Evolutionary conservation across 352 stramenopile genomes (phyloP).

Genomic region (Pseudoperonospora humuli): DNA sequence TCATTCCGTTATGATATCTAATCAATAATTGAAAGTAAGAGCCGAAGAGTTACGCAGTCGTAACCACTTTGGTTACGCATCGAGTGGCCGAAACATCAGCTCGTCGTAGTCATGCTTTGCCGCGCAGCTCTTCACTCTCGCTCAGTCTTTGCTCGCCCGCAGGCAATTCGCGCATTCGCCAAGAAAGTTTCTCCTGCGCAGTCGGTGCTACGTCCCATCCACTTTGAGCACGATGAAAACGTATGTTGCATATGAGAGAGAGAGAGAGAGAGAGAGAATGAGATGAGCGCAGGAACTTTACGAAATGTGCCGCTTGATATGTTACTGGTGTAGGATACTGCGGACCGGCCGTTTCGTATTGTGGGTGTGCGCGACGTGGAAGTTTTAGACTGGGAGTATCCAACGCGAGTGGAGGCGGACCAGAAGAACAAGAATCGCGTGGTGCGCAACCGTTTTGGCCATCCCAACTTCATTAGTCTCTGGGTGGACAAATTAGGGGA

Average conservation of each 20-base stretch:
- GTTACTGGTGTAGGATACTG: slow-evolving; percentile 24
- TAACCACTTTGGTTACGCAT: neutral
- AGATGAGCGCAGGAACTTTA: slow-evolving; percentile 1
- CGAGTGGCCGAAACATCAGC: too few relatives aligned
- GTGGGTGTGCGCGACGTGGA: slow-evolving; percentile 76
- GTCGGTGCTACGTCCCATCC: slow-evolving; percentile 42
- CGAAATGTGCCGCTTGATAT: neutral
- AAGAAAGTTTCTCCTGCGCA: slow-evolving; percentile 11
- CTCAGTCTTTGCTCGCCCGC: slow-evolving; percentile 4
- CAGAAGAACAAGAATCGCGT: slow-evolving; percentile 49
- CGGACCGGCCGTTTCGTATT: slow-evolving; percentile 56
- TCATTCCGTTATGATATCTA: too few relatives aligned
- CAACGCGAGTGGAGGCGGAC: slow-evolving; percentile 55
- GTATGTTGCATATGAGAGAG: slow-evolving; percentile 25
- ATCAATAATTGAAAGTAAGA: too few relatives aligned
- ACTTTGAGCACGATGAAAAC: slow-evolving; percentile 60
- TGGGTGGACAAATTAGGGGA: slow-evolving; percentile 70
- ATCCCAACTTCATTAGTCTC: slow-evolving; percentile 81
- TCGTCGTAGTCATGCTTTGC: slow-evolving; percentile 6
- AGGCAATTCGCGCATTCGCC: slow-evolving; percentile 16
- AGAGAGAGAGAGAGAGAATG: neutral
- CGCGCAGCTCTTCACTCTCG: slow-evolving; percentile 12
- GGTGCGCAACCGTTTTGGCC: slow-evolving; percentile 66
- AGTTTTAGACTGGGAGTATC: slow-evolving; percentile 69
- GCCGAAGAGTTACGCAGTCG: too few relatives aligned